Base-by-base conservation (phyloP, 768 basidiomycete genomes). In the Leccinum uliginosum region DNA sequence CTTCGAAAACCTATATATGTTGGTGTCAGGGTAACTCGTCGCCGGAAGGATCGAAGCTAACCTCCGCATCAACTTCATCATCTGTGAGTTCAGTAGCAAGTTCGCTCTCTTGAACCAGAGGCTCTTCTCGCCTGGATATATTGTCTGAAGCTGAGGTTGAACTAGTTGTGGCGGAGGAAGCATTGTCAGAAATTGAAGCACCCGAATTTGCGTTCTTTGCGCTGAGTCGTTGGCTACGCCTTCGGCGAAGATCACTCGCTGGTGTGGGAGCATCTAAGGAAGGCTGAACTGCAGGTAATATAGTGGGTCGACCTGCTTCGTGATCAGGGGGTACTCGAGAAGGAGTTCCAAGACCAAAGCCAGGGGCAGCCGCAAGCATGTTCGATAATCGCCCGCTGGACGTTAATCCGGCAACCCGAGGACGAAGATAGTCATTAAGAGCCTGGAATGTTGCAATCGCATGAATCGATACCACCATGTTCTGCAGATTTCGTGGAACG, bases 361-460 rank as follows among this genome's bases (percentile, higher is more conserved):
- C 88, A 29, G 87, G 85, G 6, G 87, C 85, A 8, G 90, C 85
- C 55, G 95, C 78, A 48, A 97, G 82, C 87, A 96, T 93, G 49
- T 87, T 87, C 10, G 90, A 88, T 26, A 96, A 73, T 14, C 93
- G 82, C 27, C 80, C 78, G 55, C 80, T 76, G 9, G 80, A 79
- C 51, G 87, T 69, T 23, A 89, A 68, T 0, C 91, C 91, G 6
- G 92, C 78, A 30, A 97, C 87, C 4, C 93, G 83, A 24, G 96
- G 96, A 1, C 93, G 87, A 12, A 98, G 82, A 70, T 98, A 99
- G 70, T 97, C 95, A 66, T 97, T 92, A 29, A 98, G 80, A 1
- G 96, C 94, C 70, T 97, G 93, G 81, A 98, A 93, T 1, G 94
- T 98, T 1, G 97, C 96, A 59, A 98, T 97, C 6, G 95, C 96